Evolutionary conservation across 2,329 filamentous ascomycete species (phyloP).

Genomic region (Colletotrichum abscissum): DNA sequence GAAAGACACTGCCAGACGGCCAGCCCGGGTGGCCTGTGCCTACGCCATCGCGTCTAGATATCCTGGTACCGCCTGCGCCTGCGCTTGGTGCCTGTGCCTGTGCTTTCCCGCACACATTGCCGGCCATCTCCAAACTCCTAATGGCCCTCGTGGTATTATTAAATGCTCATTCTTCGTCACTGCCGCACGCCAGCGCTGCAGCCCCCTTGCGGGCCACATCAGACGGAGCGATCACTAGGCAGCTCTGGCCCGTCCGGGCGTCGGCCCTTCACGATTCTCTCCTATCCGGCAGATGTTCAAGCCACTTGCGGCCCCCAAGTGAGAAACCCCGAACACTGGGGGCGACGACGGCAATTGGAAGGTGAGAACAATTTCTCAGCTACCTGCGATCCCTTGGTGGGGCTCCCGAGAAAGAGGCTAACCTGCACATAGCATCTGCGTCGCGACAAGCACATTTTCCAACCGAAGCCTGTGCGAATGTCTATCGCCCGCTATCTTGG

Average conservation of each 20-base stretch:
- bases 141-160: slow-evolving; percentile 20
- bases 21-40: slow-evolving; percentile 30
- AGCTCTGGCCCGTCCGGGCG: slow-evolving; percentile 2
- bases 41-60: slow-evolving; percentile 3
- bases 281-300: slow-evolving; percentile 13
- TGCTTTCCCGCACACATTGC: neutral
- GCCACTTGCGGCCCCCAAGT: slow-evolving; percentile 11
- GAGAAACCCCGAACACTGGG: slow-evolving; percentile 11
- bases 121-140: slow-evolving; percentile 12
- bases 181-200: slow-evolving; percentile 10
- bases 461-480: slow-evolving; percentile 24
- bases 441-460: slow-evolving; percentile 1
- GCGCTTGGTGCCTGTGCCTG: slow-evolving; percentile 18
- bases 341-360: neutral
- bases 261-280: neutral
- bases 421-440: neutral
- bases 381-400: slow-evolving; percentile 1
- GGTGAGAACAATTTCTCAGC: neutral
- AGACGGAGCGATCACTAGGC: slow-evolving; percentile 7
- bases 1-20: slow-evolving; percentile 24
- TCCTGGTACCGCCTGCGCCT: slow-evolving; percentile 10
- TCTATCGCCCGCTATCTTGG: slow-evolving; percentile 1
- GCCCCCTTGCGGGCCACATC: slow-evolving; percentile 13
- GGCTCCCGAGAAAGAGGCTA: neutral
- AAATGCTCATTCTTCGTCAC: slow-evolving; percentile 20